A percentile compares a stretch with the other conserved stretches of the same genome.
Evolutionary conservation across 2,329 filamentous ascomycete species (phyloP).

Genomic region (Arthrobotrys sinensis): DNA sequence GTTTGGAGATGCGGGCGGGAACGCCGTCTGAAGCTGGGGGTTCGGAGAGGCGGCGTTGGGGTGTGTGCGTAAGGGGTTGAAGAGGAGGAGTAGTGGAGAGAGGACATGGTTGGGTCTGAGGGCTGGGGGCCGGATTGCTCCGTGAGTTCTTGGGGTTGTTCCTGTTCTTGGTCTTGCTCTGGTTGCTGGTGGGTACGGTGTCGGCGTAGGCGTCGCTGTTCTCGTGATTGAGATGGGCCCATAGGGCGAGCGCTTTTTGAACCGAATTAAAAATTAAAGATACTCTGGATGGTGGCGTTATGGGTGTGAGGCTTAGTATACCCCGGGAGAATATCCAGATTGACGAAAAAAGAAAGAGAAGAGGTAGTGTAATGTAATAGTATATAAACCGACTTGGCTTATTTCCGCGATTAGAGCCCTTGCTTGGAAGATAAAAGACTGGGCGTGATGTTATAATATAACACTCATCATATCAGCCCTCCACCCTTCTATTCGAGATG

Average conservation of each 20-base stretch:
- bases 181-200: slow-evolving; percentile 12
- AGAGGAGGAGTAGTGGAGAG: slow-evolving; percentile 24
- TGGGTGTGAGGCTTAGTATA: too few species aligned
- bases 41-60: slow-evolving; percentile 34
- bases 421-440: too few species aligned
- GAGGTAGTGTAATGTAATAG: too few species aligned
- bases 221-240: slow-evolving; percentile 53
- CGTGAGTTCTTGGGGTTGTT: slow-evolving; percentile 10
- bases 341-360: too few species aligned
- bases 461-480: too few species aligned
- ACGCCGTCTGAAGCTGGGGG: slow-evolving; percentile 1
- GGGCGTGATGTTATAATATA: too few species aligned
- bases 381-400: too few species aligned
- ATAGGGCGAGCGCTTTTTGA: slow-evolving; percentile 16
- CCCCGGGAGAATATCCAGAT: too few species aligned
- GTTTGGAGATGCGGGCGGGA: background rate
- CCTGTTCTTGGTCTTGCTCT: slow-evolving; percentile 15
- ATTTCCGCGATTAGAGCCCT: too few species aligned
- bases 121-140: background rate
- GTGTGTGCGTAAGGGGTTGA: slow-evolving; percentile 19
- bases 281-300: too few species aligned
- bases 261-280: too few species aligned
- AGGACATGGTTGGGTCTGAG: slow-evolving; percentile 25
- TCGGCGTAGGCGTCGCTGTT: slow-evolving; percentile 45
- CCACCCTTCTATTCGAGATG: too few species aligned